A percentile compares a stretch with the other conserved stretches of the same genome.
Conservation (phyloP, 2,329 filamentous ascomycete genomes). For the Fusarium anthophilum region DNA sequence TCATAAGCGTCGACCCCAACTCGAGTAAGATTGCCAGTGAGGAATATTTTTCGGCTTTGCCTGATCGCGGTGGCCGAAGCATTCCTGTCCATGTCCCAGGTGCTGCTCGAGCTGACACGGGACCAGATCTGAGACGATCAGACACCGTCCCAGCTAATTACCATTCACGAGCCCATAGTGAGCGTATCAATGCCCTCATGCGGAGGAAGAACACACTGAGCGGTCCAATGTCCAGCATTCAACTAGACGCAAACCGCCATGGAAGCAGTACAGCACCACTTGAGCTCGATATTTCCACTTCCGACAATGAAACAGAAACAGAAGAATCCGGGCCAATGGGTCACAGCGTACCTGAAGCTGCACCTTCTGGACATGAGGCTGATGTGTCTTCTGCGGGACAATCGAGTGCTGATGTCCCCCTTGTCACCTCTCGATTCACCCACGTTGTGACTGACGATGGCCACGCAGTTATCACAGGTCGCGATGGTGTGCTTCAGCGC, state of each 20-base stretch:
- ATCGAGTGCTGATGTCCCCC: constrained; percentile 49
- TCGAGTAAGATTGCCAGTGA: constrained; percentile 52
- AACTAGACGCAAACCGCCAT: constrained; percentile 55
- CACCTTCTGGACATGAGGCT: background rate
- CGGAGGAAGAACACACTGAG: constrained; percentile 49
- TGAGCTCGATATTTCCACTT: constrained; percentile 45
- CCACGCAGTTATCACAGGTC: constrained; percentile 83
- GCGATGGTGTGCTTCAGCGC: constrained; percentile 76
- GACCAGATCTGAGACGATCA: constrained; percentile 40
- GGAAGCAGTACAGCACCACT: constrained; percentile 47
- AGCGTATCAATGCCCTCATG: constrained; percentile 27
- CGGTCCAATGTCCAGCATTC: constrained; percentile 56
- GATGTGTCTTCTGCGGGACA: constrained; percentile 35
- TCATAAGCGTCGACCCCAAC: constrained; percentile 74
- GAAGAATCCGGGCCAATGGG: constrained; percentile 41
- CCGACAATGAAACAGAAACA: constrained; percentile 47
- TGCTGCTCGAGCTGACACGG: constrained; percentile 43
- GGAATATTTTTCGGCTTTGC: constrained; percentile 50
- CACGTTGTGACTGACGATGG: constrained; percentile 80
- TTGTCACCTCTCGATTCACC: constrained; percentile 79
- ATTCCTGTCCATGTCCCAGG: constrained; percentile 45
- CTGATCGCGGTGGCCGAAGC: constrained; percentile 46
- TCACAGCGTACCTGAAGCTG: background rate
- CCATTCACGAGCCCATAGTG: constrained; percentile 28
- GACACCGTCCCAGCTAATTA: constrained; percentile 41